Base-by-base conservation (phyloP, 257 asterid genomes). In the Gentiana macrophylla region DNA sequence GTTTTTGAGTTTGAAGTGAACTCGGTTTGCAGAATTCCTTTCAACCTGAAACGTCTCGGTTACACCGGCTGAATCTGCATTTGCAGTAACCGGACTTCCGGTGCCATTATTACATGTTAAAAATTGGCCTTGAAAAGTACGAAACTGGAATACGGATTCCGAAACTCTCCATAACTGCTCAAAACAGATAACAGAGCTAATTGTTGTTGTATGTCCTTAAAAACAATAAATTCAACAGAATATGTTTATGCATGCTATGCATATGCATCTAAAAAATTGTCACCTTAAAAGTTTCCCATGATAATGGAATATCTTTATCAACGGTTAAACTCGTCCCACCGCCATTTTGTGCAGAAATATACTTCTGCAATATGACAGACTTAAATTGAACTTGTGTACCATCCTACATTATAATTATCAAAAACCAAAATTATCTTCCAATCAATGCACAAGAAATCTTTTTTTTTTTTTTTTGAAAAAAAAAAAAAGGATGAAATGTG, bases 211-310 rank as follows among this genome's bases (percentile, higher is more conserved):
- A 69, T 50, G 41, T 34, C 59, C 37, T 53, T 47, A 24, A 12
- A 24, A 36, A 15, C 33, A 52, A n/a, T 7, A 49, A 36, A 38
- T 11, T 48, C 5, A 15, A 38, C 5, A 49, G 41, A 12, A n/a
- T 33, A 41, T 41, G 46, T 10, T 5, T 41, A 10, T 10, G 6
- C 6, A 41, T 10, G 2, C 1, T 41, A 10, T 10, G 6, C 6
- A 41, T 10, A 3, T n/a, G 15, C 32, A 34, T 8, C 12, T 8
- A 60, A 50, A 3, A 13, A 53, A 45, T 46, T 55, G 74, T 66
- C 12, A 86, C 94, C 80, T 80, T 65, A 38, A 84, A 86, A 49
- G 89, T 80, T 72, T 84, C 96, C 94, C 89, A 86, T 12, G 90
- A 68, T 37, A 59, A 69, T 55, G 96, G 83, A 61, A 62, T 13